Conservation (phyloP, 352 stramenopile species). For the Globisporangium abappressorium region DNA sequence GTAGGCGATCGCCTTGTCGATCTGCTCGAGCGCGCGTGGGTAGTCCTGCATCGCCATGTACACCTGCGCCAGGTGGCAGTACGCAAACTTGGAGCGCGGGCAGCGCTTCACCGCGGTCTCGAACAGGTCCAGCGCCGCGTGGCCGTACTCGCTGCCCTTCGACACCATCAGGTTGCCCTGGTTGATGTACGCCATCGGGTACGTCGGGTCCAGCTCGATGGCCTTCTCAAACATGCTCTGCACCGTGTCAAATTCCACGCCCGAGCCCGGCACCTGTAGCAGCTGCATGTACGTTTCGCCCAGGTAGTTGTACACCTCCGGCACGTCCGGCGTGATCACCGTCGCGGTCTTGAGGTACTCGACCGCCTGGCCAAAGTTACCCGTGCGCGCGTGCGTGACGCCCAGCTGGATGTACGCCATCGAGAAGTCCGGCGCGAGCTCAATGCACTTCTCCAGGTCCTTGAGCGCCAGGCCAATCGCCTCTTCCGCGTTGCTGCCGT, state of each 20-base stretch:
- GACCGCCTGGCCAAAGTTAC: constrained; percentile 70
- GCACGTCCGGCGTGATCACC: constrained; percentile 66
- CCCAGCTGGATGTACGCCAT: constrained; percentile 85
- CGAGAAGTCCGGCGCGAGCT: constrained; percentile 64
- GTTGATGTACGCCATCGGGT: constrained; percentile 88
- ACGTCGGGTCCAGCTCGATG: constrained; percentile 73
- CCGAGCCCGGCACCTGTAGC: constrained; percentile 48
- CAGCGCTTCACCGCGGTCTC: constrained; percentile 77
- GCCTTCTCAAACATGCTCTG: constrained; percentile 82
- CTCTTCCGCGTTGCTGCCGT: constrained; percentile 49
- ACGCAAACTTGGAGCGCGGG: constrained; percentile 79
- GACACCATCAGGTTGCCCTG: constrained; percentile 78
- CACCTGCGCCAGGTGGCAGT: constrained; percentile 79
- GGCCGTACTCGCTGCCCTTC: constrained; percentile 65
- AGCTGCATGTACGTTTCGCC: constrained; percentile 87
- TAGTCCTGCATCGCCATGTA: constrained; percentile 88
- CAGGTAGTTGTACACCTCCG: constrained; percentile 87
- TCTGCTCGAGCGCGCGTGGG: constrained; percentile 72
- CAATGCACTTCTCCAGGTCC: constrained; percentile 73
- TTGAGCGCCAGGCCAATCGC: constrained; percentile 52
- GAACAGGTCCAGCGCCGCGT: constrained; percentile 69
- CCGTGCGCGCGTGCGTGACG: constrained; percentile 66
- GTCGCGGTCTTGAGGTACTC: constrained; percentile 63
- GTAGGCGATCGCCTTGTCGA: constrained; percentile 70
- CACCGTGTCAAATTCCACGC: constrained; percentile 53